phyloP scores from a whole-genome alignment of 2,329 filamentous ascomycete genomes.

The Fusarium chuoi region DNA sequence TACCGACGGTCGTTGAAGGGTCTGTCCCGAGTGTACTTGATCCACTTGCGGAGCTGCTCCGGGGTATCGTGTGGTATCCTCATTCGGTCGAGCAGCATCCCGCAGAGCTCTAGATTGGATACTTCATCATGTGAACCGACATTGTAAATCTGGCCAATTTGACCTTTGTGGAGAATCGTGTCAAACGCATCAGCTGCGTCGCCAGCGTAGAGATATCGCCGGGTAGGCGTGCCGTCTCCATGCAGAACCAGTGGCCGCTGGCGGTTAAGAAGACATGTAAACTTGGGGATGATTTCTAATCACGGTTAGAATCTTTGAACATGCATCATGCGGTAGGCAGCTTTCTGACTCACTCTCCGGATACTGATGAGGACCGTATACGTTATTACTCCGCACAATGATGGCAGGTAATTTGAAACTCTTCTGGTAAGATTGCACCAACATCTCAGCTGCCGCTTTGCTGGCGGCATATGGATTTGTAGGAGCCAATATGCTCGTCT shows the following conservation, averaged over 20 bases:
- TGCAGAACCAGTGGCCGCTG: constrained; percentile 76
- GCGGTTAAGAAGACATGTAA: constrained; percentile 76
- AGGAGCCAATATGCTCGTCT: constrained; percentile 78
- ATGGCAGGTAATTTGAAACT: constrained; percentile 84
- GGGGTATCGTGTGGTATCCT: constrained; percentile 61
- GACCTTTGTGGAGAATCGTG: constrained; percentile 82
- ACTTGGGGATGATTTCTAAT: constrained; percentile 86
- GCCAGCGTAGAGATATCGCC: constrained; percentile 80
- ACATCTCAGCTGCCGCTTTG: constrained; percentile 86
- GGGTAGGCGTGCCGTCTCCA: constrained; percentile 78
- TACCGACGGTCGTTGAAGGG: constrained; percentile 83
- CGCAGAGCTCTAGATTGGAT: constrained; percentile 76
- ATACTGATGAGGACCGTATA: constrained; percentile 86
- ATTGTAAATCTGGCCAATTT: constrained; percentile 82
- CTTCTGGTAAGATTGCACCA: constrained; percentile 87
- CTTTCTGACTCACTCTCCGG: constrained; percentile 73
- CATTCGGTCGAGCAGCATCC: constrained; percentile 71
- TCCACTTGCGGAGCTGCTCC: constrained; percentile 69
- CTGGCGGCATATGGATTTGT: constrained; percentile 86
- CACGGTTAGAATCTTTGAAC: neutral
- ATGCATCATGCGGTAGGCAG: neutral
- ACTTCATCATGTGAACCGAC: constrained; percentile 82
- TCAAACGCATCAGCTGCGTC: constrained; percentile 86
- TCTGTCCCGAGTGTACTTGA: constrained; percentile 80
- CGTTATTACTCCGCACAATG: constrained; percentile 85